Percentiles rank a stretch among this genome's conserved stretches.
phyloP scores from a whole-genome alignment of 2,329 filamentous ascomycete species.

The Verticillium nonalfalfae region DNA sequence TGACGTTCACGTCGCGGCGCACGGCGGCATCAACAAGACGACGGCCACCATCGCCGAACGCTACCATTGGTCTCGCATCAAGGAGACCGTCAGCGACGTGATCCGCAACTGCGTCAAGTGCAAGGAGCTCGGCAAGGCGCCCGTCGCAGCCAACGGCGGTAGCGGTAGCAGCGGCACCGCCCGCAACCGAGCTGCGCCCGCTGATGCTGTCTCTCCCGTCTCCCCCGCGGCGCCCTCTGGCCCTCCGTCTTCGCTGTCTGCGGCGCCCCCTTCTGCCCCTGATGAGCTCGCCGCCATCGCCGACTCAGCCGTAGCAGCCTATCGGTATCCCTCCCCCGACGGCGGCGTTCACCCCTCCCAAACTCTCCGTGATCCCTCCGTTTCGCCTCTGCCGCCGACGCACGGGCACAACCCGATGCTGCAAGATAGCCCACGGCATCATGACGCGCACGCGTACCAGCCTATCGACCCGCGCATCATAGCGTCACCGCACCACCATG shows the following conservation, averaged over 20 bases:
- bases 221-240: background rate
- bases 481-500: slow-evolving; percentile 28
- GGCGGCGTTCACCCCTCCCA: slow-evolving; percentile 26
- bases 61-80: slow-evolving; percentile 97
- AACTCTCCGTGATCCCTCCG: slow-evolving; percentile 22
- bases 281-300: background rate
- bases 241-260: background rate
- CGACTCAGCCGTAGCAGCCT: background rate
- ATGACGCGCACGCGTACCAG: slow-evolving; percentile 31
- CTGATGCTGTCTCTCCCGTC: background rate
- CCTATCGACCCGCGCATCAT: slow-evolving; percentile 58
- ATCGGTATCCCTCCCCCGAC: background rate
- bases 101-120: slow-evolving; percentile 89
- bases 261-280: background rate
- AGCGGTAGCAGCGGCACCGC: background rate
- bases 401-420: slow-evolving; percentile 26
- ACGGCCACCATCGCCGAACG: slow-evolving; percentile 89
- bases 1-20: slow-evolving; percentile 60
- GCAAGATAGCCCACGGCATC: slow-evolving; percentile 17
- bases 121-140: slow-evolving; percentile 67
- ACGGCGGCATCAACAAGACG: slow-evolving; percentile 97
- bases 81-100: slow-evolving; percentile 91
- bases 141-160: slow-evolving; percentile 10
- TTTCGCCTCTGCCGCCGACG: slow-evolving; percentile 8
- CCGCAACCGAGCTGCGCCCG: background rate